Conservation (phyloP, 768 basidiomycete species). For the Daedaleopsis sinensis region DNA sequence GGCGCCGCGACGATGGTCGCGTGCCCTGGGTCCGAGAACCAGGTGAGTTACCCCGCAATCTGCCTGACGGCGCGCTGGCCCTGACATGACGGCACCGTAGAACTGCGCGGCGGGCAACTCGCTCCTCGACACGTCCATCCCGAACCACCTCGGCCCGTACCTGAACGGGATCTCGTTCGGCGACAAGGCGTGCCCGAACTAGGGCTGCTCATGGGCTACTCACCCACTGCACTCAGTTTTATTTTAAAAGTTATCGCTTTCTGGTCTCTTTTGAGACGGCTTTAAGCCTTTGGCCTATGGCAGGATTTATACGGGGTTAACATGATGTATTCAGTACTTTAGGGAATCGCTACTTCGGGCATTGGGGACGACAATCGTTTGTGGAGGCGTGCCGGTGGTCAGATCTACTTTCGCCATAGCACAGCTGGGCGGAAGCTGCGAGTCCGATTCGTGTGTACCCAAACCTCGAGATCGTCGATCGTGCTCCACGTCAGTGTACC, state of each 20-base stretch:
- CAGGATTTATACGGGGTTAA: not conserved
- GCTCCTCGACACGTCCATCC: slow-evolving; percentile 22
- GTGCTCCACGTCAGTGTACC: too few species aligned
- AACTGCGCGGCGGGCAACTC: slow-evolving; percentile 31
- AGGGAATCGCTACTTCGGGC: not conserved
- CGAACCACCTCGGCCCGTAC: slow-evolving; percentile 33
- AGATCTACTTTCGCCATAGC: too few species aligned
- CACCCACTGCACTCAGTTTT: too few species aligned
- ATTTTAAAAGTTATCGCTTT: too few species aligned
- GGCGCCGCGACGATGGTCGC: slow-evolving; percentile 26
- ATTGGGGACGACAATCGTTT: not conserved
- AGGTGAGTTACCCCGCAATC: slow-evolving; percentile 10
- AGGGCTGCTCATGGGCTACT: too few species aligned
- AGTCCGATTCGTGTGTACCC: too few species aligned
- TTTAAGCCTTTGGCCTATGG: not conserved
- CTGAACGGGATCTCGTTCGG: slow-evolving; percentile 30
- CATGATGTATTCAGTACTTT: not conserved
- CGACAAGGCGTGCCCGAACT: slow-evolving; percentile 24
- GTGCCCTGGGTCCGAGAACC: slow-evolving; percentile 34
- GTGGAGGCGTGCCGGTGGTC: not conserved
- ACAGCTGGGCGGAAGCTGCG: too few species aligned
- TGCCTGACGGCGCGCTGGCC: not conserved
- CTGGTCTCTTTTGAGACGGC: not conserved
- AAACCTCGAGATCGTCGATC: too few species aligned
- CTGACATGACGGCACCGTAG: slow-evolving; percentile 6